Percentiles rank a stretch among this genome's conserved stretches.
These are phyloP conservation scores for Olyra latifolia DNA, from an alignment of 176 grass and related monocot genomes.

Conservation along the genomic window DNA sequence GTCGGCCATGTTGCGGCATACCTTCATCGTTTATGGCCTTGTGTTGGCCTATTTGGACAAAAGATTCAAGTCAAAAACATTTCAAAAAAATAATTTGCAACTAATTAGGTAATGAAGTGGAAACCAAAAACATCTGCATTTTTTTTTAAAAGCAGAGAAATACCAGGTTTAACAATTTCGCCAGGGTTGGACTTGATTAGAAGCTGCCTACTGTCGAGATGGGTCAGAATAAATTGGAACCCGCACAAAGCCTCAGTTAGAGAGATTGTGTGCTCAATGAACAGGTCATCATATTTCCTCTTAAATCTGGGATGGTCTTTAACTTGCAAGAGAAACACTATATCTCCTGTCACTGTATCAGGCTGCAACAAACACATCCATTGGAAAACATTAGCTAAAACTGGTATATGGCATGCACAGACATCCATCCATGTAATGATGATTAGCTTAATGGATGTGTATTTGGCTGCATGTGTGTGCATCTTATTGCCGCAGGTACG, in stretches of 20 bases:
- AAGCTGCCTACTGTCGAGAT: slow-evolving; percentile 70
- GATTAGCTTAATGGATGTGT: neutral
- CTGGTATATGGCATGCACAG: neutral
- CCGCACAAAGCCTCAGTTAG: slow-evolving; percentile 76
- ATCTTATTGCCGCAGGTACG: neutral
- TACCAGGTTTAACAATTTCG: slow-evolving; percentile 71
- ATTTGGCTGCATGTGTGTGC: neutral
- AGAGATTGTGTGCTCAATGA: slow-evolving; percentile 55
- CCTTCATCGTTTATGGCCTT: slow-evolving; percentile 82
- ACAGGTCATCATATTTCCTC: slow-evolving; percentile 69
- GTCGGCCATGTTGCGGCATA: slow-evolving; percentile 58
- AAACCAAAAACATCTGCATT: neutral
- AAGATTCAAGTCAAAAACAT: neutral
- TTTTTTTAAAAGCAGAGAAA: neutral
- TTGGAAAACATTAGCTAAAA: slow-evolving; percentile 14
- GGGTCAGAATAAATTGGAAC: slow-evolving; percentile 71
- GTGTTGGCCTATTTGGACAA: slow-evolving; percentile 49
- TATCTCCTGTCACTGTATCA: slow-evolving; percentile 64
- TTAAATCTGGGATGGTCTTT: slow-evolving; percentile 79
- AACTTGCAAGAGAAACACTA: slow-evolving; percentile 71
- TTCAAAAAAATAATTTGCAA: neutral
- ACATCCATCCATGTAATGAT: neutral
- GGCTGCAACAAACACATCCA: slow-evolving; percentile 35
- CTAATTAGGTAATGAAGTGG: neutral
- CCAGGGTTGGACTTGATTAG: slow-evolving; percentile 71